These are phyloP conservation scores for Fusarium vanettenii DNA, from an alignment of 2,329 filamentous ascomycete genomes.

Conservation along the genomic window DNA sequence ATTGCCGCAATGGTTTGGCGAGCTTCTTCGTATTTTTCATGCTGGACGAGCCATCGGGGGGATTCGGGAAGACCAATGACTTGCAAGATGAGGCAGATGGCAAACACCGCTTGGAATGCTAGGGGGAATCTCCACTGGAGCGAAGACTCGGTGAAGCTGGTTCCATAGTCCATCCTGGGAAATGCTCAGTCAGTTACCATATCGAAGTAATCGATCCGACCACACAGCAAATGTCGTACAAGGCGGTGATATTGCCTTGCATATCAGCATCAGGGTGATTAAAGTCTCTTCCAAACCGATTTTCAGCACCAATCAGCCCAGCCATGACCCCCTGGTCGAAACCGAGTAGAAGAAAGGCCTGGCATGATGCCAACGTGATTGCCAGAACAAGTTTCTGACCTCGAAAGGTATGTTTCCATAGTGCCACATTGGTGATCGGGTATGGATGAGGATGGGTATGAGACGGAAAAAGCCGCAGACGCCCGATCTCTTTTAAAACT, in stretches of 20 bases:
- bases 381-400: constrained; percentile 2
- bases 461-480: not conserved
- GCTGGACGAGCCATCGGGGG: not conserved
- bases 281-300: constrained; percentile 19
- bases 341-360: constrained; percentile 10
- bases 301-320: constrained; percentile 19
- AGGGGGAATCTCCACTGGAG: not conserved
- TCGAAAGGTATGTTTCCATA: not conserved
- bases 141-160: not conserved
- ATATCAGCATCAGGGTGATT: constrained; percentile 15
- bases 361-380: constrained; percentile 10
- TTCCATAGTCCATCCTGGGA: not conserved
- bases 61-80: not conserved
- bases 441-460: not conserved
- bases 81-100: not conserved
- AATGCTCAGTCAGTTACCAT: too few relatives aligned
- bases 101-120: not conserved
- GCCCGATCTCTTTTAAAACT: not conserved
- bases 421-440: not conserved
- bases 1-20: not conserved
- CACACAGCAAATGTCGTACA: constrained; percentile 24
- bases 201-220: constrained; percentile 9
- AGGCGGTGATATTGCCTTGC: constrained; percentile 20
- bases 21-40: not conserved
- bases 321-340: constrained; percentile 8